A percentile compares a stretch with the other conserved stretches of the same genome.
These are phyloP conservation scores for Nakazawaea molendinolei DNA, from an alignment of 805 yeast species.

Conservation along the genomic window DNA sequence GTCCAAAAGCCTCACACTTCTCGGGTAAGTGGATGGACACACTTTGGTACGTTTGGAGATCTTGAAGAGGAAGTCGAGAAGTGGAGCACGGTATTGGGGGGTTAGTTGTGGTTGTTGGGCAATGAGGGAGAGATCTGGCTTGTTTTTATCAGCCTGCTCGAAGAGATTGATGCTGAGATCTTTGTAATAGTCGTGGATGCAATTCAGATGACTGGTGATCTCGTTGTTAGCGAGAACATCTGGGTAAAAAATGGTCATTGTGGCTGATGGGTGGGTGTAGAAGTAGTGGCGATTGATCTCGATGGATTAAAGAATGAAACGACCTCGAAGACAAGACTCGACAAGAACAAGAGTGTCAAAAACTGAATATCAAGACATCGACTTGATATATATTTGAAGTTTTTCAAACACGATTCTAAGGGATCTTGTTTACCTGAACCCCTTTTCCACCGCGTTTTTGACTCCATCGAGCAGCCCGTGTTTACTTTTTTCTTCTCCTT, in stretches of 20 bases:
- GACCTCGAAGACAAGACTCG: too few species aligned
- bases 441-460: too few species aligned
- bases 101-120: slow-evolving; percentile 76
- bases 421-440: too few species aligned
- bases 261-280: slow-evolving; percentile 27
- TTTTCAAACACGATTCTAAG: too few species aligned
- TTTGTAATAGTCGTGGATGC: slow-evolving; percentile 43
- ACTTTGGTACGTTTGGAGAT: slow-evolving; percentile 50
- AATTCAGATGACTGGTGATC: slow-evolving; percentile 36
- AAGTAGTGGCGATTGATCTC: too few species aligned
- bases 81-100: slow-evolving; percentile 50
- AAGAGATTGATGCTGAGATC: slow-evolving; percentile 38
- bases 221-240: slow-evolving; percentile 43
- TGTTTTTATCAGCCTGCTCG: slow-evolving; percentile 29
- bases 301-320: too few species aligned
- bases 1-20: slow-evolving; percentile 64
- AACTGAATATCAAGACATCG: too few species aligned
- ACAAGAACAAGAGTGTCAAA: too few species aligned
- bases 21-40: slow-evolving; percentile 54
- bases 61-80: slow-evolving; percentile 69
- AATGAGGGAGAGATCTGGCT: slow-evolving; percentile 48
- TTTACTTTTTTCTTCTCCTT: too few species aligned
- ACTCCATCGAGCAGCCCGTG: too few species aligned
- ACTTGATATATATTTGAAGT: too few species aligned
- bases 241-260: slow-evolving; percentile 49